Conservation (phyloP, 805 yeast genomes). For the Diddensiella caesifluorescens region DNA sequence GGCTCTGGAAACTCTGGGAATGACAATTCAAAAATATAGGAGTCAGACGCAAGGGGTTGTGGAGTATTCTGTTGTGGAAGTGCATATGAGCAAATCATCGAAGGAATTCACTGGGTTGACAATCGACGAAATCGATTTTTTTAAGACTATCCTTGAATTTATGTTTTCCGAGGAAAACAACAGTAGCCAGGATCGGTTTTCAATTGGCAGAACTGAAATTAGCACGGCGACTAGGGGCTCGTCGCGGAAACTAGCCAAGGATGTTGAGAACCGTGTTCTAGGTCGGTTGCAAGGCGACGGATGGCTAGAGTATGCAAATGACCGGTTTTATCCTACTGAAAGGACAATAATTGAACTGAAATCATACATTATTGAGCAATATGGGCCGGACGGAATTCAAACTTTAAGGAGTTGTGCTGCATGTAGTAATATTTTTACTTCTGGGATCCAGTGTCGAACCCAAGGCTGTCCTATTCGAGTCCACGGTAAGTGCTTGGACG, state of each 20-base stretch:
- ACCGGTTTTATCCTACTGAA: conserved; percentile 24
- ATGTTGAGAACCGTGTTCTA: conserved; percentile 2
- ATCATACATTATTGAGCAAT: conserved; percentile 38
- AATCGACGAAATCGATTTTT: conserved; percentile 39
- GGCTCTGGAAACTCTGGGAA: conserved; percentile 34
- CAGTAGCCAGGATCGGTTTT: conserved; percentile 5
- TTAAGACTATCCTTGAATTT: conserved; percentile 42
- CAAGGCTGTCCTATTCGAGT: conserved; percentile 37
- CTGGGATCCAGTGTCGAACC: conserved; percentile 42
- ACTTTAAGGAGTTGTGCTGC: conserved; percentile 43
- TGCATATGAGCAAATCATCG: conserved; percentile 37
- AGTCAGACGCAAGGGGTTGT: conserved; percentile 34
- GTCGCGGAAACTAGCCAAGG: conserved; percentile 6
- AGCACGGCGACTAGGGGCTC: neutral
- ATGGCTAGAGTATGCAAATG: conserved; percentile 40
- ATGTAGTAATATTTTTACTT: conserved; percentile 49
- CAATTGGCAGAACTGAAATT: neutral
- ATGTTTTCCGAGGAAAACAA: conserved; percentile 30
- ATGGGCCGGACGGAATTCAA: conserved; percentile 29
- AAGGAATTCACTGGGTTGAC: conserved; percentile 34
- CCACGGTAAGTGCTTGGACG: conserved; percentile 44
- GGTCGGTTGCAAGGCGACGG: conserved; percentile 40
- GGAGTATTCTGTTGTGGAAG: conserved; percentile 40
- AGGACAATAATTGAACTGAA: conserved; percentile 45
- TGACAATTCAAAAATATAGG: conserved; percentile 38